Evolutionary conservation across 306 rosid genomes (phyloP).

Genomic region (Sicyos edulis): DNA sequence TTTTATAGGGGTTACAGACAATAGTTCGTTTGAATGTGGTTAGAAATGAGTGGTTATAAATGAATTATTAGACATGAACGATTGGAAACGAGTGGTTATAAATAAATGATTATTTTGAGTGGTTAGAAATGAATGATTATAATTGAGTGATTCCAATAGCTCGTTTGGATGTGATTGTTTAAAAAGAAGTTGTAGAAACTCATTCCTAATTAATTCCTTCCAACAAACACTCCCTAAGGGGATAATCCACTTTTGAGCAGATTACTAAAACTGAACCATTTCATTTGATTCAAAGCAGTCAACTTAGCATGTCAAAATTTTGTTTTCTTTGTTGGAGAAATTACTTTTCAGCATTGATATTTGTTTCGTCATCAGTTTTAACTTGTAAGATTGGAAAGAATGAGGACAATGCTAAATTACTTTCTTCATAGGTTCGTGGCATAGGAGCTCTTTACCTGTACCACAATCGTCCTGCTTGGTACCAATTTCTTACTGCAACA

Average conservation of each 20-base stretch:
- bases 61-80: too few species aligned
- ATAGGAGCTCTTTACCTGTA: slow-evolving; percentile 58
- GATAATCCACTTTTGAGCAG: background rate
- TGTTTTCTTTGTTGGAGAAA: background rate
- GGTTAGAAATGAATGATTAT: too few species aligned
- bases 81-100: too few species aligned
- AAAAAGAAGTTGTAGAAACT: too few species aligned
- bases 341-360: background rate
- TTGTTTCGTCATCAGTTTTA: background rate
- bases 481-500: slow-evolving; percentile 87
- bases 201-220: too few species aligned
- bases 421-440: slow-evolving; percentile 44
- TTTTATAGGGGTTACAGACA: too few species aligned
- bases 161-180: too few species aligned
- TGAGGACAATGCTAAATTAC: background rate
- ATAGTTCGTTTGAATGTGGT: too few species aligned
- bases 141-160: too few species aligned
- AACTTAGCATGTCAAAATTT: background rate
- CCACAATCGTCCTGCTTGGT: slow-evolving; percentile 79
- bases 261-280: background rate
- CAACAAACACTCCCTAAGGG: too few species aligned
- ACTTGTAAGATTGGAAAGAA: background rate
- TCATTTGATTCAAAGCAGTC: background rate
- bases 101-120: too few species aligned
- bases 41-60: too few species aligned